phyloP scores from a whole-genome alignment of 2,329 filamentous ascomycete species.

The Gnomoniopsis sp. region DNA sequence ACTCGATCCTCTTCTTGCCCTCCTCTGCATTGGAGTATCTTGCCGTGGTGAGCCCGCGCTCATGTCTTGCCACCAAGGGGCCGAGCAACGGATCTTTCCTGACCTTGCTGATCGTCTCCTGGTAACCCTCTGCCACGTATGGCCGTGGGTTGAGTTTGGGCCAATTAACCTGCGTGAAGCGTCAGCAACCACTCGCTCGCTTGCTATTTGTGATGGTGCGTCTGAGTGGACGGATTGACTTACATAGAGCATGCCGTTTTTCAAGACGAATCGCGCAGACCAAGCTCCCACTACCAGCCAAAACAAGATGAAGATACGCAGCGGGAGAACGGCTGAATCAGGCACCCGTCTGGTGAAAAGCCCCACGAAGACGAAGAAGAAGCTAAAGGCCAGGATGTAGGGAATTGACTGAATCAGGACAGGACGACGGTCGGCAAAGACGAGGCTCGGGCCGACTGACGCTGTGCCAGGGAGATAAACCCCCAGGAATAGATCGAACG shows the following conservation, averaged over 20 bases:
- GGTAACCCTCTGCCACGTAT: constrained; percentile 82
- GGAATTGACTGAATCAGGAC: constrained; percentile 90
- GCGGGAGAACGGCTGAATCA: constrained; percentile 72
- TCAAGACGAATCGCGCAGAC: constrained; percentile 72
- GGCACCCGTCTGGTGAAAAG: constrained; percentile 69
- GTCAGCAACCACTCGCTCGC: constrained; percentile 17
- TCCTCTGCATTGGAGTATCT: constrained; percentile 86
- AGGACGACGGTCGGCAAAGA: constrained; percentile 83
- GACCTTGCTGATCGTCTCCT: constrained; percentile 79
- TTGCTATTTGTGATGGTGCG: constrained; percentile 12
- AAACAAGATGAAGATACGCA: constrained; percentile 77
- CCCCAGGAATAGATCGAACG: constrained; percentile 91
- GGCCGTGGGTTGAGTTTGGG: constrained; percentile 89
- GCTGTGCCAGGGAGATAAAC: constrained; percentile 73
- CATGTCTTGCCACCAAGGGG: constrained; percentile 67
- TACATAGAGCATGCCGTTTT: constrained; percentile 91
- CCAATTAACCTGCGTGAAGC: constrained; percentile 80
- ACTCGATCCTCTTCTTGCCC: constrained; percentile 97
- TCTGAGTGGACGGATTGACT: constrained; percentile 36
- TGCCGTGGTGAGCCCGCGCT: constrained; percentile 79
- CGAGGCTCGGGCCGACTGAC: constrained; percentile 65
- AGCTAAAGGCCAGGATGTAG: constrained; percentile 80
- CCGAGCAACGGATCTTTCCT: constrained; percentile 81
- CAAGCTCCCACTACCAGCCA: constrained; percentile 70
- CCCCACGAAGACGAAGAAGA: constrained; percentile 78